Evolutionary conservation across 176 grass and related monocot species (phyloP).

Genomic region (Themeda triandra): DNA sequence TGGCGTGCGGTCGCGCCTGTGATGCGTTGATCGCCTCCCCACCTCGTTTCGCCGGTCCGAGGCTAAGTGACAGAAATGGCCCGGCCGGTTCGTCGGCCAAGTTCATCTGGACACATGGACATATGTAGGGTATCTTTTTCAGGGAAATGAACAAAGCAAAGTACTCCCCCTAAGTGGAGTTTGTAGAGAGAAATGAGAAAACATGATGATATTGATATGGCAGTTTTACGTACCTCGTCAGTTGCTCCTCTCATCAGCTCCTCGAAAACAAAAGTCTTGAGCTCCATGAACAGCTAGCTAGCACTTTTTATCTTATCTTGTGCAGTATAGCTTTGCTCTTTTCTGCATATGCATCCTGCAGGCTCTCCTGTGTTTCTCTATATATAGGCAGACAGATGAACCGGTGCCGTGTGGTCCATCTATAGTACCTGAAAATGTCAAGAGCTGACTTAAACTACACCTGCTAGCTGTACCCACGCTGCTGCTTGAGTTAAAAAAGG

Average conservation of each 20-base stretch:
- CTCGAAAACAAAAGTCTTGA: slow-evolving; percentile 13
- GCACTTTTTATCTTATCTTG: background rate
- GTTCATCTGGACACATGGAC: background rate
- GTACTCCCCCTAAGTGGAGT: background rate
- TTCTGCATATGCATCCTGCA: slow-evolving; percentile 1
- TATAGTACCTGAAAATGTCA: slow-evolving; percentile 25
- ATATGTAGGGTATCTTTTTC: background rate
- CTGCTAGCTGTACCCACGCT: background rate
- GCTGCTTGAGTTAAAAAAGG: background rate
- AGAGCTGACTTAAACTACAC: slow-evolving; percentile 11
- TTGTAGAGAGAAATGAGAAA: background rate
- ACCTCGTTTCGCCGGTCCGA: background rate
- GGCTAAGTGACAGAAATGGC: background rate
- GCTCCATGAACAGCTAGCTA: background rate
- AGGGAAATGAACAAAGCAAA: background rate
- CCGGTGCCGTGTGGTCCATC: background rate
- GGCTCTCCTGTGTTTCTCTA: background rate
- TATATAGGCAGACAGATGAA: background rate
- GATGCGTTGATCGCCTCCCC: background rate
- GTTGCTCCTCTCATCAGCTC: background rate
- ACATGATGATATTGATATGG: background rate
- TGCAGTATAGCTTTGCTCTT: background rate
- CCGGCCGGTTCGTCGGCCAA: background rate
- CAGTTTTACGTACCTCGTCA: background rate
- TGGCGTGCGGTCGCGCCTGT: background rate